Base-by-base conservation (phyloP, 2,329 filamentous ascomycete genomes). In the Pseudocercospora crystallina region DNA sequence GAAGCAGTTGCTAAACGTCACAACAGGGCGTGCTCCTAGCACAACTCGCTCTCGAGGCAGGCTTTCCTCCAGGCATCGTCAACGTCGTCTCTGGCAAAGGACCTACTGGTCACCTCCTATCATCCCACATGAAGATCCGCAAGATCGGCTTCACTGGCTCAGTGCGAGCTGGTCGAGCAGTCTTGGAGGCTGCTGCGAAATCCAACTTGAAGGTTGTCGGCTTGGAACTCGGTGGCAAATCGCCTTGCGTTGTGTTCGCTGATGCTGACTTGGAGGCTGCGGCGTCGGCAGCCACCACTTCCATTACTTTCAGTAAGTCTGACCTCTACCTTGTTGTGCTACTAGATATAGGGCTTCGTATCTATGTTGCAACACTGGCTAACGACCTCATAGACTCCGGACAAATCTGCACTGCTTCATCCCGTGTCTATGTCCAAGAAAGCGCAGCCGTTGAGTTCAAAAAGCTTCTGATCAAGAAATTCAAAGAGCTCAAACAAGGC, bases 61-160 rank as follows among this genome's bases (percentile, higher is more conserved):
- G 20, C 20, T 74, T 76, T 49, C 73, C 74, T 10, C 67, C 68
- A 1, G 73, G 74, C 2, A 72, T 75, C 1, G 50, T 77, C 37
- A 76, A 72, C 40, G 54, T 73, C 32, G 39, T 73, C 14, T 62
- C 61, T 10, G 70, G 70, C 7, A 61, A 61, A 40, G 70, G 70
- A 8, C 81, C 81, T 31, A 83, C 85, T 38, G 49, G 49, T 8
- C 41, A 35, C 9, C 35, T 47, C 5, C 38, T 51, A 5, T 43
- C 71, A 71, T 65, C 35, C 67, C 63, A n/a, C 69, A 71, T 36
- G 94, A 35, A 56, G 92, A 65, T 77, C 5, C 61, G 63, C 15
- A 77, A 75, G 54, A 62, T 73, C 50, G 73, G 73, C 48, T 77
- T 77, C 51, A 78, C 71, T 0, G 74, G 75, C 20, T 71, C 66